phyloP scores from a whole-genome alignment of 805 yeast species.

The Tetrapisispora taiwanensis region DNA sequence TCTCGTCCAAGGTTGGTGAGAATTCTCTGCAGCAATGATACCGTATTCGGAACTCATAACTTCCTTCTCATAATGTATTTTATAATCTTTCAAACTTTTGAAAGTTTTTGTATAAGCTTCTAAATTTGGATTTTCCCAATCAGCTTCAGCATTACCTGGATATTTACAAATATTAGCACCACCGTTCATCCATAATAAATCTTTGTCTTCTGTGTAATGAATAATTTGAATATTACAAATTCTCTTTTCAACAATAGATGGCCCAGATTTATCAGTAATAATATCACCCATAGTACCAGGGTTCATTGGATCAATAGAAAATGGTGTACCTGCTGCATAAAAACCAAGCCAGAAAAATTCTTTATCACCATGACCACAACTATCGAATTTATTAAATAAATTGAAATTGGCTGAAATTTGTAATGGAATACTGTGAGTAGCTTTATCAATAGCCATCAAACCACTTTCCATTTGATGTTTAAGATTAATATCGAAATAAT shows the following conservation, averaged over 20 bases:
- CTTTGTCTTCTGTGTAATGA: conserved; percentile 7
- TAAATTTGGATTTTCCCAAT: conserved; percentile 8
- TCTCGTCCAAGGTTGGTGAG: not conserved
- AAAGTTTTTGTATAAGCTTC: conserved; percentile 3
- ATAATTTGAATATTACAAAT: conserved; percentile 12
- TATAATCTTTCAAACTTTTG: conserved; percentile 5
- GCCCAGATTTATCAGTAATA: conserved; percentile 1
- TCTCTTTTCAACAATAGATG: conserved; percentile 3
- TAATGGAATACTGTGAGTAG: conserved; percentile 40
- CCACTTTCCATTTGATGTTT: conserved; percentile 43
- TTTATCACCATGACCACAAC: conserved; percentile 64
- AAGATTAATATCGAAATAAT: conserved; percentile 35
- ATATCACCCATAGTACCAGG: conserved; percentile 15
- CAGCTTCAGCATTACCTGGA: conserved; percentile 7
- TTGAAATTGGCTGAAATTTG: conserved; percentile 36
- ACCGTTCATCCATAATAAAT: conserved; percentile 15
- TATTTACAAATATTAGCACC: conserved; percentile 14
- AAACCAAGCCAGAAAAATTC: conserved; percentile 66
- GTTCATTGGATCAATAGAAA: conserved; percentile 7
- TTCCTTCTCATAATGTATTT: conserved; percentile 4
- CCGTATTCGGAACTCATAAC: conserved; percentile 4
- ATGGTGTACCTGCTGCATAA: conserved; percentile 45
- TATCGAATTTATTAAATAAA: conserved; percentile 34
- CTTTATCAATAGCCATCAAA: conserved; percentile 32
- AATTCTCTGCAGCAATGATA: not conserved